Base-by-base conservation (phyloP, 306 rosid genomes). In the Prunus dulcis region DNA sequence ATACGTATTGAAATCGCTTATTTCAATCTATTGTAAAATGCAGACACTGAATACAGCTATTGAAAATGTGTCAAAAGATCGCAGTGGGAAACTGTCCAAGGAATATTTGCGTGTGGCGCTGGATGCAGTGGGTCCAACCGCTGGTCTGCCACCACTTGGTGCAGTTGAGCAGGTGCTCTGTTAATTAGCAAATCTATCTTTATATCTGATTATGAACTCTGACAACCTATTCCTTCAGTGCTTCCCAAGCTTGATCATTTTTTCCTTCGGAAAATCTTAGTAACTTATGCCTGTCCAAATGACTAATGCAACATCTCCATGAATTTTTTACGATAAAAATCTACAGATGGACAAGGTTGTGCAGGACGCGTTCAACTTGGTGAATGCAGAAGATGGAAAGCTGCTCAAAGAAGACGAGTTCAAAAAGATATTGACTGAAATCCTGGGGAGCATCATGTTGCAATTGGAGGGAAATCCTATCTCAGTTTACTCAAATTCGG, bases 61-160 rank as follows among this genome's bases (percentile, higher is more conserved):
- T 28, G 93, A 84, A 80, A 84, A 73, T 76, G 66, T 89, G 81
- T 90, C 98, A 11, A 91, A 72, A 82, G 97, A 96, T 72, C 85
- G 80, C 30, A 87, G 79, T 43, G 99, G 93, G 47, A 96, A 96
- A 86, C 52, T 92, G 23, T 76, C 89, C 0, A 92, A 89, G 84
- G 91, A 92, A 55, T 84, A 78, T 83, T 76, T 91, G 80, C 85
- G 81, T 30, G 82, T 83, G 73, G 88, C 90, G 1, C 83, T 96
- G 23, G 98, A 96, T 46, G 80, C 60, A 22, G 79, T 92, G 76
- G 91, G 87, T 73, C 93, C 96, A 67, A 79, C 92, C 28, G 96
- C 98, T 23, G 96, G 93, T 62, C 87, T 96, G 47, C 99, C 98
- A 32, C 99, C 98, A 19, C 76, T 86, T 56, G 98, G 97, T 62